These are phyloP conservation scores for Asclepias syriaca DNA, from an alignment of 257 asterid genomes.

Conservation along the genomic window DNA sequence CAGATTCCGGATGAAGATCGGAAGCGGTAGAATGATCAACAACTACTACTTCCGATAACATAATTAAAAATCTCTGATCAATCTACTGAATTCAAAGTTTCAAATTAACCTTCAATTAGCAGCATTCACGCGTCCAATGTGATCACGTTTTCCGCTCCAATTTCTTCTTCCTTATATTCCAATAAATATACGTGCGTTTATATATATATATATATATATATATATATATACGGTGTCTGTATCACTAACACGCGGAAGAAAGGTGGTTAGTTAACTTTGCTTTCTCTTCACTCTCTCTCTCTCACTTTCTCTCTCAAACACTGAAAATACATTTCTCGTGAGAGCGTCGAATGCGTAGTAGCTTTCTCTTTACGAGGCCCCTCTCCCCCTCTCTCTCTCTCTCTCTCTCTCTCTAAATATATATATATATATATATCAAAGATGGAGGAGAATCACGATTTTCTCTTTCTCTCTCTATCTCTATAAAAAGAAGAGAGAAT, in stretches of 20 bases:
- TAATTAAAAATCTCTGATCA: not conserved
- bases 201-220: not conserved
- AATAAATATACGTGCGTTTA: not conserved
- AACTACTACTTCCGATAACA: not conserved
- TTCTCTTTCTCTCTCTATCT: constrained; percentile 3
- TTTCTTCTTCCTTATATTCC: constrained; percentile 11
- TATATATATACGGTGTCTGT: not conserved
- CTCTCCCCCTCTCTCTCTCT: constrained; percentile 5
- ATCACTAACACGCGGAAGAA: constrained; percentile 9
- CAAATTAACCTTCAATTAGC: constrained; percentile 11
- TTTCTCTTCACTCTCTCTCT: constrained; percentile 37
- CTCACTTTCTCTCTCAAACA: constrained; percentile 3
- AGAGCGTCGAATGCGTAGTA: constrained; percentile 34
- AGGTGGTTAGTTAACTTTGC: constrained; percentile 25
- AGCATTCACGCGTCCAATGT: constrained; percentile 19
- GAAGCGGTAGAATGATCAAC: not conserved
- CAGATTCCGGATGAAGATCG: not conserved
- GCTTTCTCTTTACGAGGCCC: constrained; percentile 26
- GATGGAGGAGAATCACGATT: not conserved
- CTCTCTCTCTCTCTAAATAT: constrained; percentile 10
- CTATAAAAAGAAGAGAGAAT: not conserved
- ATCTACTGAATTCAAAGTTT: not conserved
- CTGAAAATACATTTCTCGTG: constrained; percentile 45
- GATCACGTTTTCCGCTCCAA: constrained; percentile 17
- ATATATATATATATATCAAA: not conserved